These are phyloP conservation scores for Margaritispora aquatica DNA, from an alignment of 495 filamentous ascomycete genomes.

Conservation along the genomic window DNA sequence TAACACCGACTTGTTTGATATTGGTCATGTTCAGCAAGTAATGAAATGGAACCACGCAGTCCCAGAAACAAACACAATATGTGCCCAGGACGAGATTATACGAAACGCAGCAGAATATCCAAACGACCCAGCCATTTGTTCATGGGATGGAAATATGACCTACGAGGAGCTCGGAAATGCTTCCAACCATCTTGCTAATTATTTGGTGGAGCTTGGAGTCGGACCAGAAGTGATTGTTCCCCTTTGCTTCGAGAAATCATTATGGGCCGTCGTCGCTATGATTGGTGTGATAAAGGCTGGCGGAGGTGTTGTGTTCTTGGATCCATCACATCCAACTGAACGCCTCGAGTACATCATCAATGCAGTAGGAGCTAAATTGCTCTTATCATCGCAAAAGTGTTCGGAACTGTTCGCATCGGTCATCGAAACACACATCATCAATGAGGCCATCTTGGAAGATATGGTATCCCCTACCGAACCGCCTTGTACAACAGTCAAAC, in stretches of 20 bases:
- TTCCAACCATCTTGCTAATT: neutral
- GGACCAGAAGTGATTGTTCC: conserved; percentile 7
- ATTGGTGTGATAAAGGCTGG: conserved; percentile 38
- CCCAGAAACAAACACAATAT: conserved; percentile 22
- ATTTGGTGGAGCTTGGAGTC: conserved; percentile 6
- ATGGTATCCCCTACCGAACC: neutral
- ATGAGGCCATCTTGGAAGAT: neutral
- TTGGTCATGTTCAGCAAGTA: no score
- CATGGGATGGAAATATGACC: conserved; percentile 33
- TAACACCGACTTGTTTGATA: no score
- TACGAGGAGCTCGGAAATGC: conserved; percentile 19
- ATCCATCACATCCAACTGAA: conserved; percentile 31
- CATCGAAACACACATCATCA: neutral
- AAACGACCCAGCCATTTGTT: conserved; percentile 1
- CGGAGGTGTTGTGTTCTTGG: conserved; percentile 40
- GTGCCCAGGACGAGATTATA: conserved; percentile 41
- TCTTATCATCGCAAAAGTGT: neutral
- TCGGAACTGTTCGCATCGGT: neutral
- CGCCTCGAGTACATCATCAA: neutral
- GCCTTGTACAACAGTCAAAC: neutral
- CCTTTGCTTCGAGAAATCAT: conserved; percentile 38
- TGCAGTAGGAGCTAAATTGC: conserved; percentile 2
- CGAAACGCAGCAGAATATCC: conserved; percentile 25
- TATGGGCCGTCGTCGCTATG: conserved; percentile 33
- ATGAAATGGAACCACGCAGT: no score